phyloP scores from a whole-genome alignment of 371 early-diverging fungal genomes.

The Mortierella sp. region DNA sequence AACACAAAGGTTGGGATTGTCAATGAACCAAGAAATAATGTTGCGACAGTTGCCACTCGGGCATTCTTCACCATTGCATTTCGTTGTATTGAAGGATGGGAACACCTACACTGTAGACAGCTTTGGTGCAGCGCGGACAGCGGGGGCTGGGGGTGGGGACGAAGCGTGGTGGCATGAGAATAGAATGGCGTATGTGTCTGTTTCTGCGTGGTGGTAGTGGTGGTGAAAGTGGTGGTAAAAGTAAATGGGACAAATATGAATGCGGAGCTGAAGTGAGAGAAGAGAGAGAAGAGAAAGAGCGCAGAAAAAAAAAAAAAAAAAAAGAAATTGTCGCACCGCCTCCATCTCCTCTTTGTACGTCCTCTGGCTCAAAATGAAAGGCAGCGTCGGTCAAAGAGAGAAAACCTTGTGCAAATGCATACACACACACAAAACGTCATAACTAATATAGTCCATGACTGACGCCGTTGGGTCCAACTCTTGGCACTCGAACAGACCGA shows the following conservation, averaged over 20 bases:
- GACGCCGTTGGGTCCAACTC: too few relatives aligned
- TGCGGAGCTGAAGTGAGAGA: too few relatives aligned
- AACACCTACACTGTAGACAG: constrained; percentile 40
- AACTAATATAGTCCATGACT: too few relatives aligned
- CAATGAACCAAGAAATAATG: neutral
- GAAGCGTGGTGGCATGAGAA: constrained; percentile 47
- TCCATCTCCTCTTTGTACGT: neutral
- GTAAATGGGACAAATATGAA: too few relatives aligned
- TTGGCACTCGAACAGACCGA: too few relatives aligned
- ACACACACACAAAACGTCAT: too few relatives aligned
- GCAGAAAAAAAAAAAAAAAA: neutral
- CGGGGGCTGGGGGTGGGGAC: constrained; percentile 28
- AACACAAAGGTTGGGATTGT: neutral
- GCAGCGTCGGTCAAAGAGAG: neutral
- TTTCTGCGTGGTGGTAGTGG: neutral
- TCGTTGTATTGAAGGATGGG: too few relatives aligned
- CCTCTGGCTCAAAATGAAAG: neutral
- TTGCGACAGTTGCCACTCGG: neutral
- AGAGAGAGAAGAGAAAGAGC: neutral
- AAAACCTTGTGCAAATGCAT: neutral
- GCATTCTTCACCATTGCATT: too few relatives aligned
- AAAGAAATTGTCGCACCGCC: neutral
- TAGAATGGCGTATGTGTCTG: neutral
- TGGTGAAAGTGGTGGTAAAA: constrained; percentile 5
- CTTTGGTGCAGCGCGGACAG: constrained; percentile 49